A percentile compares a stretch with the other conserved stretches of the same genome.
These are phyloP conservation scores for Carex littledalei DNA, from an alignment of 176 grass and related monocot species.

Conservation along the genomic window DNA sequence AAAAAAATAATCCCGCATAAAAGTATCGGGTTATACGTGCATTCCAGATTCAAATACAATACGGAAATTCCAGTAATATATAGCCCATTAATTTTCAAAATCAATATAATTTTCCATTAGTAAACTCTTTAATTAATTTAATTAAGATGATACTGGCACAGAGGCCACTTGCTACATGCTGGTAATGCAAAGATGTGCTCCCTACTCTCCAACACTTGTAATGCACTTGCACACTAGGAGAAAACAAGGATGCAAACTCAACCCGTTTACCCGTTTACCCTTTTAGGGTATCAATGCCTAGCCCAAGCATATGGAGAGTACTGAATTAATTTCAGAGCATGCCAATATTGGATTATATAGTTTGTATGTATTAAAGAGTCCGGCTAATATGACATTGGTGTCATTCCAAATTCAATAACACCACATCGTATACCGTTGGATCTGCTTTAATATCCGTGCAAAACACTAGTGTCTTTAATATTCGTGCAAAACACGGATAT, in stretches of 20 bases:
- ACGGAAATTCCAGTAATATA: not conserved
- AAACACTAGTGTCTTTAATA: too few relatives aligned
- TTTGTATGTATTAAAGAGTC: not conserved
- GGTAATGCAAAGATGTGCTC: conserved; percentile 6
- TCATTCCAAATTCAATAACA: too few relatives aligned
- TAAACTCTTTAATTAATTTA: not conserved
- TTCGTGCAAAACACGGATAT: too few relatives aligned
- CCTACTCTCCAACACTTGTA: not conserved
- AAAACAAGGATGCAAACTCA: not conserved
- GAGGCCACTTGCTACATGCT: not conserved
- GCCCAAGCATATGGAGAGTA: not conserved
- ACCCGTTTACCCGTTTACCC: not conserved
- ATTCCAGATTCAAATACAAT: not conserved
- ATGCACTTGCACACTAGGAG: not conserved
- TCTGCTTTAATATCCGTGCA: too few relatives aligned
- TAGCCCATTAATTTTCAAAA: not conserved
- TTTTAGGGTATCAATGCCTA: not conserved
- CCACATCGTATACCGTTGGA: too few relatives aligned
- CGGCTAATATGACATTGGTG: too few relatives aligned
- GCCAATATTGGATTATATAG: not conserved
- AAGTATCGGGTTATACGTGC: too few relatives aligned
- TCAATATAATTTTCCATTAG: not conserved
- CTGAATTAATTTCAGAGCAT: not conserved
- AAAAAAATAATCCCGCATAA: too few relatives aligned
- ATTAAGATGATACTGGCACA: not conserved